Base-by-base conservation (phyloP, 805 yeast genomes). In the Hagleromyces aurorensis region DNA sequence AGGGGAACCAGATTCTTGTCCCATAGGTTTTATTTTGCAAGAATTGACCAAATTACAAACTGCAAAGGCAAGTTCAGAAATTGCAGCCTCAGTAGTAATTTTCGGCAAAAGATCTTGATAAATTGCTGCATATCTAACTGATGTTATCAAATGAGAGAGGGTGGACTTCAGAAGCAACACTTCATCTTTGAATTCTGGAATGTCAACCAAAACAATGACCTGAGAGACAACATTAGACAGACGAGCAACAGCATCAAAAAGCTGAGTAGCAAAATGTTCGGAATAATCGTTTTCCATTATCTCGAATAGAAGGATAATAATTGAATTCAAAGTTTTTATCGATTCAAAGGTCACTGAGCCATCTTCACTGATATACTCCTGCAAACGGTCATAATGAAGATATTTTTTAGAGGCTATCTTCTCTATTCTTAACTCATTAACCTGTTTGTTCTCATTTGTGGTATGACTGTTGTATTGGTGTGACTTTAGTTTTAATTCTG, bases 131-230 rank as follows among this genome's bases (percentile, higher is more conserved):
- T 84, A 83, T 46, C 95, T 67, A 1, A 87, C 71, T 1, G 85
- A 68, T 3, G 94, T 76, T 23, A 89, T 72, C 1, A 77, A 70
- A 55, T 80, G 85, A 11, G 86, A 73, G 14, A 81, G 69, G 1
- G 89, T 67, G 25, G 79, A 78, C 33, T 78, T 71, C 4, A 82
- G 64, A 21, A 72, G 47, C 24, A 64, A 51, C 23, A 75, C 55
- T 48, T 63, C 57, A 35, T 70, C 64, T 34, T 64, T 46, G 30
- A 51, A 51, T 13, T 48, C 46, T 8, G 55, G 48, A 2, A 43
- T 25, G 24, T 41, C 48, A 3, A 44, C 46, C 4, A 41, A 21
- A 6, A 27, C 16, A n/a, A 49, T 24, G 6, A 54, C 33, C 28
- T 46, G 40, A 14, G 46, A 36, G 7, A 45, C 26, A 6, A 32